Conservation (phyloP, 371 early-diverging fungal species). For the Entomophthora muscae region DNA sequence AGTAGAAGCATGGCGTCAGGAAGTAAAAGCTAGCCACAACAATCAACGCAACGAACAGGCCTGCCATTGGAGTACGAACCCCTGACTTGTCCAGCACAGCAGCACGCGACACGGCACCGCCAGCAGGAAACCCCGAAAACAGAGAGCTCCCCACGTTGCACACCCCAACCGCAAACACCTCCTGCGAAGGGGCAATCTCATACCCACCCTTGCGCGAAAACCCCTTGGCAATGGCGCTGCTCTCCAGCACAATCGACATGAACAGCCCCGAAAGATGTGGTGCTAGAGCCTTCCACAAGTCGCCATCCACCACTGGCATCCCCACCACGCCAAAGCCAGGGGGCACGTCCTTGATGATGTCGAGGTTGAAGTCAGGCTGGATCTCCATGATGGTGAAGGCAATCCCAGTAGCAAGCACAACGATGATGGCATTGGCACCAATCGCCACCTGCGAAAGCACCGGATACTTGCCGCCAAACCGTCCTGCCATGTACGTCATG, state of each 20-base stretch:
- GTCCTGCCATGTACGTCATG: neutral
- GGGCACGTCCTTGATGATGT: conserved; percentile 46
- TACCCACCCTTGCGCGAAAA: conserved; percentile 44
- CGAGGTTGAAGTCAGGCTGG: conserved; percentile 18
- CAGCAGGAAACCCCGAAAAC: conserved; percentile 68
- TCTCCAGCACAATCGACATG: conserved; percentile 58
- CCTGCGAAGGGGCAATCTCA: conserved; percentile 45
- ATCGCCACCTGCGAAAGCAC: neutral
- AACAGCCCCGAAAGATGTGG: conserved; percentile 38
- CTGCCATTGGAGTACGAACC: conserved; percentile 64
- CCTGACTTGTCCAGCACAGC: conserved; percentile 66
- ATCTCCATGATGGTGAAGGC: conserved; percentile 22
- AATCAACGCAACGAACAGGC: conserved; percentile 48
- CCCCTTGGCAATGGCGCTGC: conserved; percentile 63
- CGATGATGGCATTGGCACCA: neutral
- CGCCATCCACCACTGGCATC: conserved; percentile 23
- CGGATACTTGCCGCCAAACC: neutral
- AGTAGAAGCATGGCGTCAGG: conserved; percentile 68
- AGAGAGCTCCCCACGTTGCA: conserved; percentile 64
- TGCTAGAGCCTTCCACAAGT: conserved; percentile 22
- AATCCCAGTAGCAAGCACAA: conserved; percentile 16
- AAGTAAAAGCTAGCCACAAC: conserved; percentile 63
- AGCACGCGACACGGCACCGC: conserved; percentile 77
- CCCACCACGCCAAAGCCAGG: conserved; percentile 38
- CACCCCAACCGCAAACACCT: conserved; percentile 67